A percentile compares a stretch with the other conserved stretches of the same genome.
These are phyloP conservation scores for Lepidium aucheri DNA, from an alignment of 345 rosid genomes.

Conservation along the genomic window DNA sequence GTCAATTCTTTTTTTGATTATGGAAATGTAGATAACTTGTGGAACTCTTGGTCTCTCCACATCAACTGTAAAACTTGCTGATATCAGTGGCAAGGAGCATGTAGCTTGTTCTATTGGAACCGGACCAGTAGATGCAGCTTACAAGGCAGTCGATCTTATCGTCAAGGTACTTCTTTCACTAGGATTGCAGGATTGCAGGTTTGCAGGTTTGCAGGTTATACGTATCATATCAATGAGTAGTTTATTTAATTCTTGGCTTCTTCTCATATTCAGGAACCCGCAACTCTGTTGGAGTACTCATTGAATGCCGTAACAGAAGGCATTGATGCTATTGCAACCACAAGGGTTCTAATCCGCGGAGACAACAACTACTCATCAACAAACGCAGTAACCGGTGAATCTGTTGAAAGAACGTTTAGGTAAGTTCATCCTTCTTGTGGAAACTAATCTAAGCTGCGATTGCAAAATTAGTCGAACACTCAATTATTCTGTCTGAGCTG, in stretches of 20 bases:
- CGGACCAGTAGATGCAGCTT: conserved; percentile 95
- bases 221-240: not conserved
- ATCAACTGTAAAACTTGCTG: conserved; percentile 76
- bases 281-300: conserved; percentile 72
- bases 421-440: conserved; percentile 8
- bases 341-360: conserved; percentile 77
- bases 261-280: conserved; percentile 43
- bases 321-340: conserved; percentile 92
- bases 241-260: not conserved
- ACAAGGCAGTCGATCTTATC: conserved; percentile 85
- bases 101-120: conserved; percentile 80
- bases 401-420: conserved; percentile 61
- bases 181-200: too few relatives aligned
- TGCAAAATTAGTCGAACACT: not conserved
- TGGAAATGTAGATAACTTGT: conserved; percentile 61
- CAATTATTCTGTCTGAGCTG: not conserved
- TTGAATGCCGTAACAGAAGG: conserved; percentile 86
- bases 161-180: conserved; percentile 53
- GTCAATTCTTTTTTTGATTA: not conserved
- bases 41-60: conserved; percentile 92
- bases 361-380: conserved; percentile 34
- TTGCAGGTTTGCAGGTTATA: too few relatives aligned
- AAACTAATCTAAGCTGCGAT: not conserved
- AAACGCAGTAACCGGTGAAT: conserved; percentile 54
- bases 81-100: conserved; percentile 56